Base-by-base conservation (phyloP, 2,329 filamentous ascomycete species). In the Hansfordia pulvinata region DNA sequence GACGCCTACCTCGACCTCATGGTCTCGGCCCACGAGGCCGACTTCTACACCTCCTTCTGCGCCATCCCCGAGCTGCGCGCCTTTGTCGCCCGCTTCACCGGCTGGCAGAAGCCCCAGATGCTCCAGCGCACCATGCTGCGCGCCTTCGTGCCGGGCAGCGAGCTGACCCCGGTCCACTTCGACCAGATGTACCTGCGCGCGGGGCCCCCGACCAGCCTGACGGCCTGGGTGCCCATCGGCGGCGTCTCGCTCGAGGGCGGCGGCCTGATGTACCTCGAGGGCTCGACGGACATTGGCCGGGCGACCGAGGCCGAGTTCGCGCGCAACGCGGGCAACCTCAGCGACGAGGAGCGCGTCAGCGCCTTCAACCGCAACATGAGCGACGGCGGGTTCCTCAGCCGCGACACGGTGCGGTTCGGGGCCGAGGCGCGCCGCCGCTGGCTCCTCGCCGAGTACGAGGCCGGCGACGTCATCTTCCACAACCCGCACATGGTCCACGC, bases 391-490 rank as follows among this genome's bases (percentile, higher is more conserved):
- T 39, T 49, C 34, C 34, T 45, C 3, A 33, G 36, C 3, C 29
- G 40, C 10, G 36, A 43, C 19, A 32, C 35, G 2, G 39, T 36
- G 22, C 33, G 38, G n/a, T 46, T 41, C 17, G 32, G 31, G 4
- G 25, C 31, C 10, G 35, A 34, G 11, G 27, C 34, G 12, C 30
- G 32, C 21, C 26, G 34, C 27, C 38, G 33, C 12, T 54, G 50
- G 50, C 31, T 54, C 10, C 39, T 47, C 4, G 42, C 43, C 3
- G 36, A 44, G 28, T 54, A 53, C 33, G 50, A 54, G 34, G 50
- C 50, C 4, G 51, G 50, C 3, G 51, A 54, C 40, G 49, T 53
- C 7, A 50, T 54, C 5, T 56, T 64, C 26, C 59, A 62, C 37
- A 48, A 55, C 30, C 49, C 56, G 8, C 56, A 50, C 33, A 47